Evolutionary conservation across 495 filamentous ascomycete genomes (phyloP).

Genomic region (Neurospora cerealis): DNA sequence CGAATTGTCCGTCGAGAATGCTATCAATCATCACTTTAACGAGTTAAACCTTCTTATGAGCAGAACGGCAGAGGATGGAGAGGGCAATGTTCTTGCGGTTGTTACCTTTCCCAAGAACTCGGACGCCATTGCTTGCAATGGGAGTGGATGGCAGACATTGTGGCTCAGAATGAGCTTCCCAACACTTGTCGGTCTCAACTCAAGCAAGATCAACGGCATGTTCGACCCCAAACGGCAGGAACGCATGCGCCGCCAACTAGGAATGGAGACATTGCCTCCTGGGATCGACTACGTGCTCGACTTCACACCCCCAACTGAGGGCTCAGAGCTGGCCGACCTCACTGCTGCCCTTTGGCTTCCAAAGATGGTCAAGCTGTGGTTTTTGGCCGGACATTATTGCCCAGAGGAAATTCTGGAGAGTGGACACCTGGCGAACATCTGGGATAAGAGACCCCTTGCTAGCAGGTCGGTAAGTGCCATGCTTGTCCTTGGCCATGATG

Average conservation of each 20-base stretch:
- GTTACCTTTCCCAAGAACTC: constrained; percentile 37
- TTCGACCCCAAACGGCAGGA: constrained; percentile 34
- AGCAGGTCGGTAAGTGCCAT: constrained; percentile 16
- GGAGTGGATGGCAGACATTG: constrained; percentile 16
- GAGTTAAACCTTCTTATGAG: not conserved
- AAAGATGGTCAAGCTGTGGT: constrained; percentile 36
- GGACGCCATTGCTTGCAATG: constrained; percentile 12
- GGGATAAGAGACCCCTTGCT: constrained; percentile 9
- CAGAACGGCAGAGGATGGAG: constrained; percentile 14
- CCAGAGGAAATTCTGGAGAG: constrained; percentile 19
- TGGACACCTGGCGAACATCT: not conserved
- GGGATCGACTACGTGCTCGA: constrained; percentile 50
- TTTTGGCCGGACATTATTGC: constrained; percentile 32
- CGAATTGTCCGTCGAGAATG: not conserved
- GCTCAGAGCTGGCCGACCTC: constrained; percentile 48
- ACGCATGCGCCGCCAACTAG: constrained; percentile 16
- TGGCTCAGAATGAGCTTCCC: constrained; percentile 35
- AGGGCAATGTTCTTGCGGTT: constrained; percentile 45
- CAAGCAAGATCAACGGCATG: constrained; percentile 37
- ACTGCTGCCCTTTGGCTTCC: constrained; percentile 50
- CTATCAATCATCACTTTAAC: not conserved
- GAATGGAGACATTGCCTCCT: constrained; percentile 23
- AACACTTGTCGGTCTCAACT: constrained; percentile 36
- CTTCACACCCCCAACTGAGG: constrained; percentile 48
- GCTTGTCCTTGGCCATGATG: constrained; percentile 24